phyloP scores from a whole-genome alignment of 495 filamentous ascomycete genomes.

The Xanthoparmelia taractica region DNA sequence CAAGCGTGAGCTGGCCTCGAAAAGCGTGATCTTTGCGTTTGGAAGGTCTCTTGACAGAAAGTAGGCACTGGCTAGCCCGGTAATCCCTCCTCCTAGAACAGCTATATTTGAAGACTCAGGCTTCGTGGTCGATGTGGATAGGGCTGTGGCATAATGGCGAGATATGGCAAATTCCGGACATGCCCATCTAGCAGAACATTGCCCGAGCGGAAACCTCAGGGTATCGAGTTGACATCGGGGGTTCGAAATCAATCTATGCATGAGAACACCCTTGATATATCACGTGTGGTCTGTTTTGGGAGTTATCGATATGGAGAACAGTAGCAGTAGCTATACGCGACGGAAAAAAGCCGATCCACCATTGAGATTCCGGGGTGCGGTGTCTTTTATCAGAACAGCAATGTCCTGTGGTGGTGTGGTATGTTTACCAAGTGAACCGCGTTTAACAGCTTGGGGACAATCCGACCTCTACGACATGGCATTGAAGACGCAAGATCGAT shows the following conservation, averaged over 20 bases:
- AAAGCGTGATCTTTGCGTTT: constrained; percentile 62
- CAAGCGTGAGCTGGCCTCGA: constrained; percentile 58
- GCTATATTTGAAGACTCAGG: constrained; percentile 45
- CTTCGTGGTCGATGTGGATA: background rate
- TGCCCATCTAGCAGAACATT: constrained; percentile 23
- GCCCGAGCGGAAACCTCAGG: constrained; percentile 23
- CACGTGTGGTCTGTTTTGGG: background rate
- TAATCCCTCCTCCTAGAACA: constrained; percentile 82
- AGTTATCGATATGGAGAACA: background rate
- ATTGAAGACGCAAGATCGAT: no score
- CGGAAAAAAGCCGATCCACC: background rate
- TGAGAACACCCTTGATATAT: background rate
- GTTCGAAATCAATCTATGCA: constrained; percentile 4
- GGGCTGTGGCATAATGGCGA: constrained; percentile 1
- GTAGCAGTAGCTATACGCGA: no score
- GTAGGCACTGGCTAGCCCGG: constrained; percentile 75
- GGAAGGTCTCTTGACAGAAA: constrained; percentile 56
- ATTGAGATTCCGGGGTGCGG: background rate
- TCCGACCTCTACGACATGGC: background rate
- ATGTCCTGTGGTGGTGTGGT: background rate
- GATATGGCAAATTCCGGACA: constrained; percentile 15
- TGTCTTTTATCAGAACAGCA: background rate
- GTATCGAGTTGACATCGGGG: constrained; percentile 15
- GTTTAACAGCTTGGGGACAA: background rate
- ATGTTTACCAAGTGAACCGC: background rate